A percentile compares a stretch with the other conserved stretches of the same genome.
Evolutionary conservation across 2,329 filamentous ascomycete genomes (phyloP).

Genomic region (Myriangium duriaei): DNA sequence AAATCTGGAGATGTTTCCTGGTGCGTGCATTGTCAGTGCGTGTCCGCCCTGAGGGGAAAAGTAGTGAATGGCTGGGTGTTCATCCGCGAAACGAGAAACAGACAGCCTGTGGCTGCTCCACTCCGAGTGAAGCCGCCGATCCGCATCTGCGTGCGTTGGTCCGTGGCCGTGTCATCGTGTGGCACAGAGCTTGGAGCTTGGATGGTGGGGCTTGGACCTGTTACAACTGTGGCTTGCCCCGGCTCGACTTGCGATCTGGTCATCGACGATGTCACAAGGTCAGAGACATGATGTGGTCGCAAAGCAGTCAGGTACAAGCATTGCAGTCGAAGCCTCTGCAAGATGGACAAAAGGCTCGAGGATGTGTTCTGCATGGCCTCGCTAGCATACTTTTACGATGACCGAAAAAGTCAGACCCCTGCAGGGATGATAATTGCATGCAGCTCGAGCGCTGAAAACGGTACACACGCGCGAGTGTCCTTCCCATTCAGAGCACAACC

Average conservation of each 20-base stretch:
- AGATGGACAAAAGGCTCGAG: too few species aligned
- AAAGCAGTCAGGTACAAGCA: too few species aligned
- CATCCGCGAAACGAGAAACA: constrained; percentile 4
- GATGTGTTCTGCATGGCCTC: too few species aligned
- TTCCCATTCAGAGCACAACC: too few species aligned
- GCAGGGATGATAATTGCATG: too few species aligned
- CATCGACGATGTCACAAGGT: constrained; percentile 6
- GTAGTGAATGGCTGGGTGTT: constrained; percentile 4
- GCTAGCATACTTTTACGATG: too few species aligned
- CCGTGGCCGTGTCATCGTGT: constrained; percentile 6
- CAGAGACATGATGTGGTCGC: too few species aligned
- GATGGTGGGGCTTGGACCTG: constrained; percentile 6
- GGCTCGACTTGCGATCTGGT: constrained; percentile 1
- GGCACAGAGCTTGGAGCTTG: constrained; percentile 3
- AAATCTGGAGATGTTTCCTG: neutral
- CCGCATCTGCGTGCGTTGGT: neutral
- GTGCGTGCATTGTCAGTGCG: neutral
- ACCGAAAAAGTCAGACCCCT: too few species aligned
- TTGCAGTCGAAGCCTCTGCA: too few species aligned
- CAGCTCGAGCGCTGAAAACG: too few species aligned
- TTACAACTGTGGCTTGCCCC: neutral
- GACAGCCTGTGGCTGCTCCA: constrained; percentile 1
- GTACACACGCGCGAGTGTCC: too few species aligned
- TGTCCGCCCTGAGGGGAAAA: constrained; percentile 1
- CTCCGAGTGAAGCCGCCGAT: neutral